Conservation (phyloP, 2,329 filamentous ascomycete genomes). For the Calonectria naviculata region DNA sequence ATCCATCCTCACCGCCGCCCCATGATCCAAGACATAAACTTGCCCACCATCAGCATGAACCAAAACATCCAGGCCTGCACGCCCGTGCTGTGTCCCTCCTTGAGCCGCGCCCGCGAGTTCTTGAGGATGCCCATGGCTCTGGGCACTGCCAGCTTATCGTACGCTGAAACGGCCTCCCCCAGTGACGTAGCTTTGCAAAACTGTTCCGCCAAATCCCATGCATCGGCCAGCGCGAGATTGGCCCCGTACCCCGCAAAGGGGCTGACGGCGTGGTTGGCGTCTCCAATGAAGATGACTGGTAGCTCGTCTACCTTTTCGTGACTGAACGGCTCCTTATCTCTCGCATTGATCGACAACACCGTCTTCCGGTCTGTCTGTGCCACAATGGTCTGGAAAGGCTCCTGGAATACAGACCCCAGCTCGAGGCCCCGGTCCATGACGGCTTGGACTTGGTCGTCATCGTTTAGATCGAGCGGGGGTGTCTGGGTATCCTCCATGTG, state of each 20-base stretch:
- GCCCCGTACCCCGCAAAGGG: slow-evolving; percentile 62
- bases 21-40: slow-evolving; percentile 33
- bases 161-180: slow-evolving; percentile 41
- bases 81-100: slow-evolving; percentile 38
- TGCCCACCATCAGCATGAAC: slow-evolving; percentile 30
- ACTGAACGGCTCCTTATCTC: slow-evolving; percentile 56
- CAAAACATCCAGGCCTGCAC: slow-evolving; percentile 35
- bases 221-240: slow-evolving; percentile 59
- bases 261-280: slow-evolving; percentile 61
- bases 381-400: slow-evolving; percentile 54
- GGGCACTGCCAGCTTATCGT: slow-evolving; percentile 50
- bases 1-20: slow-evolving; percentile 19
- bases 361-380: slow-evolving; percentile 50
- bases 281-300: slow-evolving; percentile 58
- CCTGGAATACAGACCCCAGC: slow-evolving; percentile 48
- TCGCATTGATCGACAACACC: slow-evolving; percentile 52
- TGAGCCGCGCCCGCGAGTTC: slow-evolving; percentile 36
- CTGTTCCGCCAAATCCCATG: slow-evolving; percentile 56
- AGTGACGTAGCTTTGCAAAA: slow-evolving; percentile 44
- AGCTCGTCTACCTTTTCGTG: slow-evolving; percentile 42
- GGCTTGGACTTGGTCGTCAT: slow-evolving; percentile 36
- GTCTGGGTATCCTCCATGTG: slow-evolving; percentile 39
- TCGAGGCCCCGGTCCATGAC: slow-evolving; percentile 46
- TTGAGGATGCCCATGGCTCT: slow-evolving; percentile 42
- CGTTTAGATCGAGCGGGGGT: slow-evolving; percentile 18